Conservation (phyloP, 1,284 basidiomycete species). For the Ustilago bromivora region DNA sequence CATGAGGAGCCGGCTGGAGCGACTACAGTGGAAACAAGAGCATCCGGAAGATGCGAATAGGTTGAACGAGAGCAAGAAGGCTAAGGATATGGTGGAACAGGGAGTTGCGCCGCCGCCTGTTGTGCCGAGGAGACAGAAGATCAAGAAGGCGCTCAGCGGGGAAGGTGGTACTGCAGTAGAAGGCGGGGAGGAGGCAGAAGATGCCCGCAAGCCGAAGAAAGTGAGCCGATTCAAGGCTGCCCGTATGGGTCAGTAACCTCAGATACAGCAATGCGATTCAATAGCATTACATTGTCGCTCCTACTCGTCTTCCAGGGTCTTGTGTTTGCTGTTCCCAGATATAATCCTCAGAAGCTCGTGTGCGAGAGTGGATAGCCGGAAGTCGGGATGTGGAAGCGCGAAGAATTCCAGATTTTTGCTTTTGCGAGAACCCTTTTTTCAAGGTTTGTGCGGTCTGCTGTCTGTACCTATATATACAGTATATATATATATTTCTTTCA, state of each 20-base stretch:
- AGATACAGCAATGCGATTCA: not conserved
- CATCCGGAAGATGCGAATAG: slow-evolving; percentile 36
- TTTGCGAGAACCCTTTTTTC: slow-evolving; percentile 1
- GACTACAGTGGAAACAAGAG: slow-evolving; percentile 34
- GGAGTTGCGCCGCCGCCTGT: slow-evolving; percentile 25
- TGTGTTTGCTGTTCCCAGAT: not conserved
- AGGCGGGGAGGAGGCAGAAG: not conserved
- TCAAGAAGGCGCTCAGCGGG: not conserved
- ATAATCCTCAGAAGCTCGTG: not conserved
- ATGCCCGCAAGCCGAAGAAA: slow-evolving; percentile 29
- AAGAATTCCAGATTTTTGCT: slow-evolving; percentile 16
- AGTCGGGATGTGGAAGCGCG: slow-evolving; percentile 23
- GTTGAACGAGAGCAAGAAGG: slow-evolving; percentile 21
- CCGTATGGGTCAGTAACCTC: slow-evolving; percentile 31
- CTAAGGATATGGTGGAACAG: slow-evolving; percentile 17
- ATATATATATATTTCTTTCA: not conserved
- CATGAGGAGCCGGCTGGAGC: slow-evolving; percentile 56
- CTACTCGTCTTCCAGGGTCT: not conserved
- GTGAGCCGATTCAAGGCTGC: slow-evolving; percentile 50
- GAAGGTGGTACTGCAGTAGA: not conserved
- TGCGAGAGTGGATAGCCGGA: slow-evolving; percentile 32
- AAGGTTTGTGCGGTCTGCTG: not conserved
- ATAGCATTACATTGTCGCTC: no score
- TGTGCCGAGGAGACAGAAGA: slow-evolving; percentile 3
- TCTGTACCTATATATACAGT: not conserved